These are phyloP conservation scores for Cutaneotrichosporon cavernicola DNA, from an alignment of 1,284 basidiomycete genomes.

Conservation along the genomic window DNA sequence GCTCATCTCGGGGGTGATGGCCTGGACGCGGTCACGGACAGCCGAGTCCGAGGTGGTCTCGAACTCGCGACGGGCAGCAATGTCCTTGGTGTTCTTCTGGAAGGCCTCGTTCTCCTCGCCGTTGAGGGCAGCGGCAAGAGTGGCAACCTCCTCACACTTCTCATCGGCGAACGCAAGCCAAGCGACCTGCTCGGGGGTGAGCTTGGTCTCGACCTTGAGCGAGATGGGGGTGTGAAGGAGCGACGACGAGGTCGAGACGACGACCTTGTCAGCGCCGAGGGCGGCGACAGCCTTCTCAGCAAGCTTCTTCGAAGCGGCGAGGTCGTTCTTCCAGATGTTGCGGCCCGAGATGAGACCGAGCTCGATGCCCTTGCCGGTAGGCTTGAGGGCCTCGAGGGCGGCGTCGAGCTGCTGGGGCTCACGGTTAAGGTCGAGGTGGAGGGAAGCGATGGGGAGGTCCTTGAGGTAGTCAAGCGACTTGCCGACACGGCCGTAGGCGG, in stretches of 20 bases:
- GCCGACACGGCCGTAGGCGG: conserved; percentile 96
- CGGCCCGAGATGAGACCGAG: conserved; percentile 97
- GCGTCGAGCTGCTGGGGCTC: conserved; percentile 84
- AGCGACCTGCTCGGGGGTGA: conserved; percentile 85
- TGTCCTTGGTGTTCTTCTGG: conserved; percentile 86
- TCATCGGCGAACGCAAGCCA: conserved; percentile 99
- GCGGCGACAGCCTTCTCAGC: conserved; percentile 80
- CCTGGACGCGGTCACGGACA: conserved; percentile 91
- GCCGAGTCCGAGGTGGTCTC: conserved; percentile 92
- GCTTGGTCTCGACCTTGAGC: conserved; percentile 86
- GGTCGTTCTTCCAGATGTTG: conserved; percentile 99
- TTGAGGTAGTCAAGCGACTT: conserved; percentile 84
- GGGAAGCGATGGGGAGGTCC: conserved; percentile 88
- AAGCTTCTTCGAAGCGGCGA: conserved; percentile 75
- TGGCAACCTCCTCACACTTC: conserved; percentile 89
- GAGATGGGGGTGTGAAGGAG: conserved; percentile 98
- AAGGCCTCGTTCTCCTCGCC: conserved; percentile 73
- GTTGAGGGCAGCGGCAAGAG: conserved; percentile 79
- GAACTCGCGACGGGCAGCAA: conserved; percentile 92
- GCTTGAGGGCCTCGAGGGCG: conserved; percentile 79
- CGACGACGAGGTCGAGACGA: conserved; percentile 94
- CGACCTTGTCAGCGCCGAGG: conserved; percentile 82
- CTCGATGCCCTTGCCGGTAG: conserved; percentile 77
- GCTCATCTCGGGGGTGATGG: conserved; percentile 84
- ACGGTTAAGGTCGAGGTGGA: conserved; percentile 97